Conservation (phyloP, 345 rosid genomes). For the Geranium rotundifolium region DNA sequence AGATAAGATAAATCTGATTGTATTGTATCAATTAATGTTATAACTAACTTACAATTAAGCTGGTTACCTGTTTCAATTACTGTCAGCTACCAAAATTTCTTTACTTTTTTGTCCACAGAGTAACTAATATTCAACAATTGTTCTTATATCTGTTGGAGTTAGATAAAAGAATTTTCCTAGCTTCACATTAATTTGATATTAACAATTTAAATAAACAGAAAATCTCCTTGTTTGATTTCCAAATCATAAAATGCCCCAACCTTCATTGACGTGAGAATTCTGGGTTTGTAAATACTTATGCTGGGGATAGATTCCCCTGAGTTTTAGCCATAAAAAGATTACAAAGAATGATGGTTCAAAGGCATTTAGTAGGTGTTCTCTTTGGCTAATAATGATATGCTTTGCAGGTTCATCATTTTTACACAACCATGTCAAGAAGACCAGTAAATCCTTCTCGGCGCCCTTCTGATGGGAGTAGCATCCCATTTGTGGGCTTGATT, state of each 20-base stretch:
- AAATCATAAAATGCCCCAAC: background rate
- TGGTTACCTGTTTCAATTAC: background rate
- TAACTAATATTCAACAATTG: background rate
- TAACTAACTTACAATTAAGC: too few relatives aligned
- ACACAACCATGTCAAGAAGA: slow-evolving; percentile 38
- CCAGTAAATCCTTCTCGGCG: slow-evolving; percentile 43
- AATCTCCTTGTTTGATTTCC: background rate
- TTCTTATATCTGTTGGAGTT: background rate
- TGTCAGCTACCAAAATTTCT: background rate
- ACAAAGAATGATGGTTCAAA: background rate
- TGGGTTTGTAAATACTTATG: too few relatives aligned
- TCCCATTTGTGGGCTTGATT: slow-evolving; percentile 27
- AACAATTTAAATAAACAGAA: background rate
- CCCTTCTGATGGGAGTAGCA: slow-evolving; percentile 27
- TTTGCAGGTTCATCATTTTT: slow-evolving; percentile 8
- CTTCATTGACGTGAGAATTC: background rate
- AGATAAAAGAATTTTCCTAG: background rate
- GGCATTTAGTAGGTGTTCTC: background rate
- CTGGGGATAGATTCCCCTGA: background rate
- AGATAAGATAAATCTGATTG: background rate
- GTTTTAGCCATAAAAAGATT: background rate
- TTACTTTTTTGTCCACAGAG: background rate
- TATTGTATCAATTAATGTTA: too few relatives aligned
- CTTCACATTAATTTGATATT: background rate
- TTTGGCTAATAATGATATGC: background rate